phyloP scores from a whole-genome alignment of 2,329 filamentous ascomycete genomes.

The Calonectria ilicicola region DNA sequence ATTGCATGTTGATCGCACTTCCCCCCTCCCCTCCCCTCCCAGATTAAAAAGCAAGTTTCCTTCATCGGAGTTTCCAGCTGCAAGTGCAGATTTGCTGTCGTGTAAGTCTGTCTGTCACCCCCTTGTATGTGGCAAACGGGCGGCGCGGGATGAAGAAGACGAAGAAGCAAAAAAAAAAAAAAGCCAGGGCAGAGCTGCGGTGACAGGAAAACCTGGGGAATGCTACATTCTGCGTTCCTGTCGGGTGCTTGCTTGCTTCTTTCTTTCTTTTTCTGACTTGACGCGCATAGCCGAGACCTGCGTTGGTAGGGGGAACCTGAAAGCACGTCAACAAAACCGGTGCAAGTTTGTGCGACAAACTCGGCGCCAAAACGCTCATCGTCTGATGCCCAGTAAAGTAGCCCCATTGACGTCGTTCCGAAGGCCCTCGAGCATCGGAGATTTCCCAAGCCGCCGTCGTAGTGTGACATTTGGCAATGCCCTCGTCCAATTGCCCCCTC shows the following conservation, averaged over 20 bases:
- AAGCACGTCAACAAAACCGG: neutral
- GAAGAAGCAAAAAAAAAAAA: neutral
- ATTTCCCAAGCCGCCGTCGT: conserved; percentile 6
- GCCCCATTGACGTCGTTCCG: neutral
- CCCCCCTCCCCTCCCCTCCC: neutral
- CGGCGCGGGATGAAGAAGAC: neutral
- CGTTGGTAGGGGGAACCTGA: neutral
- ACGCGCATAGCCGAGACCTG: neutral
- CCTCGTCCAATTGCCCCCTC: neutral
- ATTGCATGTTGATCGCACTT: neutral
- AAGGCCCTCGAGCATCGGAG: conserved; percentile 7
- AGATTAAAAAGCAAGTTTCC: neutral
- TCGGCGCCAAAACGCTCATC: neutral
- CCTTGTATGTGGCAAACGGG: neutral
- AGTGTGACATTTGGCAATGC: conserved; percentile 5
- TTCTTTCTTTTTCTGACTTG: neutral
- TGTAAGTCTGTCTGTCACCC: neutral
- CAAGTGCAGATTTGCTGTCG: neutral
- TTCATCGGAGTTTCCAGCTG: neutral
- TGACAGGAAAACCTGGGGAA: neutral
- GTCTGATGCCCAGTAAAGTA: neutral
- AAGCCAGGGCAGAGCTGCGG: no score
- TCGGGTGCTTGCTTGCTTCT: neutral
- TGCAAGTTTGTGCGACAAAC: conserved; percentile 4
- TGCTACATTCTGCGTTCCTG: neutral